Base-by-base conservation (phyloP, 1,284 basidiomycete species). In the Stereum hirsutum region DNA sequence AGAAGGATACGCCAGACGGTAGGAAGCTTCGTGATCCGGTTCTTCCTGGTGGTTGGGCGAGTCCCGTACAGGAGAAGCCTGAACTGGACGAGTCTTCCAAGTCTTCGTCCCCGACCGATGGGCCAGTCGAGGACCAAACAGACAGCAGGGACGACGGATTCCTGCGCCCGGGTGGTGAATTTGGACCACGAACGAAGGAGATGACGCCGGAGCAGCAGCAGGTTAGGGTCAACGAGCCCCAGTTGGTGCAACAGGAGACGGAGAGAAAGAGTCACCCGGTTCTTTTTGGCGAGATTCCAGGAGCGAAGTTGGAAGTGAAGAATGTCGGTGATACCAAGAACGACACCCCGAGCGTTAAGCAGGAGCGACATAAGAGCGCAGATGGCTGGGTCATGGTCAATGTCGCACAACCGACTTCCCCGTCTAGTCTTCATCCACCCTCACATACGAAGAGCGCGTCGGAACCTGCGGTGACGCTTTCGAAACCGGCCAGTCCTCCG, bases 231-330 rank as follows among this genome's bases (percentile, higher is more conserved):
- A 41, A 28, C 24, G 44, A 46, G 15, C 57, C 56, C n/a, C 50
- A 55, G 39, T 46, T 52, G 14, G 49, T 52, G 20, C 41, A 37
- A 21, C 50, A 47, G 5, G 38, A 37, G 28, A 49, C 42, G 14
- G 48, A 50, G 26, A 46, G 54, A 23, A 56, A 54, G 49, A 58
- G 59, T 43, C 55, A 58, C 46, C 51, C 55, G 15, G 54, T 51
- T 5, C 36, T 49, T 25, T 42, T 57, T 8, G 45, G 53, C 12
- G 49, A 51, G 35, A 45, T 42, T 26, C 46, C 47, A 14, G 45
- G 28, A 20, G 21, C 32, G 10, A 41, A 44, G 20, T 12, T 14
- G 10, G 33, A 46, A 20, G 28, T 24, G 14, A 26, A 24, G 12
- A 28, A 21, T n/a, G 17, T 15, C n/a, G n/a, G n/a, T n/a, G n/a